Conservation (phyloP, 345 rosid genomes). For the Cardiospermum halicacabum region DNA sequence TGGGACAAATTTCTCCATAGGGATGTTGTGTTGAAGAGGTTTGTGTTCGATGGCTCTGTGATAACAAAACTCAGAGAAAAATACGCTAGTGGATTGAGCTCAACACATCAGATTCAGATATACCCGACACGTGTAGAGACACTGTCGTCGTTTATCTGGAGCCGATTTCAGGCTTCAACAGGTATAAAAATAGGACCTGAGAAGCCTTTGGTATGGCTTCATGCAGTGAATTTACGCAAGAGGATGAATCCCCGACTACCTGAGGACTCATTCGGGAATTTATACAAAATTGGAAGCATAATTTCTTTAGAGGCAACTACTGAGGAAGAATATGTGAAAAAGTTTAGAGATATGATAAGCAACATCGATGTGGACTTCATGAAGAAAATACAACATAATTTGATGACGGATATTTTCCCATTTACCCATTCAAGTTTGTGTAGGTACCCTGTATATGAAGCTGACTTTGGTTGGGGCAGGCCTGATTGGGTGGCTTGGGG, state of each 20-base stretch:
- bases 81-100: not conserved
- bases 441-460: no score
- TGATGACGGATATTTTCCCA: no score
- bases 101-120: not conserved
- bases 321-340: slow-evolving; percentile 8
- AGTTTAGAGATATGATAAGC: slow-evolving; percentile 24
- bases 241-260: no score
- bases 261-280: slow-evolving; percentile 39
- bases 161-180: slow-evolving; percentile 28
- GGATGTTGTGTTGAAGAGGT: slow-evolving; percentile 29
- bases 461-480: no score
- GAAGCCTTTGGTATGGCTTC: no score
- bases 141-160: slow-evolving; percentile 40
- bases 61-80: no score
- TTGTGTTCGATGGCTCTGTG: slow-evolving; percentile 29
- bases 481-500: no score
- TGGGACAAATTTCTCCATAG: slow-evolving; percentile 26
- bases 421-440: no score
- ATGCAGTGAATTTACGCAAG: no score
- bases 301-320: slow-evolving; percentile 2
- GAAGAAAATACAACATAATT: slow-evolving; percentile 28
- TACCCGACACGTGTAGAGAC: slow-evolving; percentile 36
- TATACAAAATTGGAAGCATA: slow-evolving; percentile 8
- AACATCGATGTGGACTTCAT: slow-evolving; percentile 24
- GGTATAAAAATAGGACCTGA: slow-evolving; percentile 10